A percentile compares a stretch with the other conserved stretches of the same genome.
phyloP scores from a whole-genome alignment of 805 yeast genomes.

The Candida maltosa region DNA sequence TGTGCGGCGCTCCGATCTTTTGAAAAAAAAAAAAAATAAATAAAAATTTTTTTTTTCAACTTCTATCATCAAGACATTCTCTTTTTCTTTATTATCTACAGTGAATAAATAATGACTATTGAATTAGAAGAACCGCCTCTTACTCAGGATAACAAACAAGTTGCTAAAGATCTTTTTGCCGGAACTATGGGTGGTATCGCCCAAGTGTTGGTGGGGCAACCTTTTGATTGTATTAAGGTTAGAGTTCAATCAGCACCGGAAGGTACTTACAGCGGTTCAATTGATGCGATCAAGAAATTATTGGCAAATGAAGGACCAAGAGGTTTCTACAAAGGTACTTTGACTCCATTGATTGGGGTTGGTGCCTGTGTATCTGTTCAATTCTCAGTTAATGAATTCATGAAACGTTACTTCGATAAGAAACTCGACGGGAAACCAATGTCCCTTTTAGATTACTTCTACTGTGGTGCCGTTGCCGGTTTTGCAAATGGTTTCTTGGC shows the following conservation, averaged over 20 bases:
- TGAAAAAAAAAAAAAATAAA: too few relatives aligned
- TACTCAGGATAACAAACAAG: slow-evolving; percentile 36
- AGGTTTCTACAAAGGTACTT: slow-evolving; percentile 45
- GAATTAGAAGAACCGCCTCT: slow-evolving; percentile 43
- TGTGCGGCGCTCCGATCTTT: too few relatives aligned
- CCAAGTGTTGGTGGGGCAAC: slow-evolving; percentile 94
- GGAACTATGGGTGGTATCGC: slow-evolving; percentile 96
- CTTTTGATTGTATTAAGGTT: slow-evolving; percentile 93
- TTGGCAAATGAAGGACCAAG: slow-evolving; percentile 43
- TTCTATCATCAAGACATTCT: too few relatives aligned
- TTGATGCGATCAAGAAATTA: slow-evolving; percentile 72
- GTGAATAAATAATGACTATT: slow-evolving; percentile 30
- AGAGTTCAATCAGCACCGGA: slow-evolving; percentile 84
- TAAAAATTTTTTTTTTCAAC: too few relatives aligned
- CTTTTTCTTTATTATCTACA: too few relatives aligned
- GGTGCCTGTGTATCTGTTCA: slow-evolving; percentile 97
- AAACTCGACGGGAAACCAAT: slow-evolving; percentile 46
- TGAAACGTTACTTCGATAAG: slow-evolving; percentile 72
- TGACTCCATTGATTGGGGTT: slow-evolving; percentile 50
- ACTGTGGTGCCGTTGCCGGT: slow-evolving; percentile 90
- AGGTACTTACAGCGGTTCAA: slow-evolving; percentile 68
- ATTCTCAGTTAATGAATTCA: slow-evolving; percentile 89
- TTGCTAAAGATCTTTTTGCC: slow-evolving; percentile 75
- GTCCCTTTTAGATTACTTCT: slow-evolving; percentile 64
- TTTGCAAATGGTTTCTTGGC: slow-evolving; percentile 85